Base-by-base conservation (phyloP, 2,329 filamentous ascomycete genomes). In the Xylariaceae sp. region DNA sequence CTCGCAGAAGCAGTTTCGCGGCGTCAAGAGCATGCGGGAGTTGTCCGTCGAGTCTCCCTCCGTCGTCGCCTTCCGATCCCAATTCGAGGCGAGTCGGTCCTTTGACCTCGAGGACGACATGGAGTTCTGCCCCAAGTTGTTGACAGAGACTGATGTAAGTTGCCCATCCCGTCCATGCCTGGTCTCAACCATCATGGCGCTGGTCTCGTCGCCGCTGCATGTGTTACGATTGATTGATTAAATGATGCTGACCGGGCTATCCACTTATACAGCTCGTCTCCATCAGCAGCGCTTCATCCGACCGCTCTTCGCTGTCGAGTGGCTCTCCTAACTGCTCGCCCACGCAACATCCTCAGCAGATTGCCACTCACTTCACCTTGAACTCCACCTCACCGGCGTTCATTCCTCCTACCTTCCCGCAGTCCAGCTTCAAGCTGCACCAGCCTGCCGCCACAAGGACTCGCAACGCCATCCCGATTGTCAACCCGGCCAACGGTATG, bases 61-160 rank as follows among this genome's bases (percentile, higher is more conserved):
- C 54, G 80, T 95, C 61, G 82, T 83, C 62, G 85, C 87, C 64
- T 97, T 96, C 79, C 89, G 93, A 68, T 85, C 85, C 67, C 88
- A 92, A 72, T 96, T 96, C 68, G 92, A 97, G 78, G 89, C 91
- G 65, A 91, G 90, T 61, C 86, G 92, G 61, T 96, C 92, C 8
- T 97, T 97, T 71, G 93, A 97, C 69, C 82, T 97, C 63, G 93
- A 97, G 71, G 93, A 97, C 73, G 93, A 97, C 74, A 83, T 96
- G 77, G 88, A 96, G 75, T 97, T 97, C 76, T 97, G 92, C 77
- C 93, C 93, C 64, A 87, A 88, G 73, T 83, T 97, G 68, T 80
- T 97, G 78, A 96, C 92, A 42, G 92, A 97, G 77, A 92, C 84
- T 76, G 92, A 96, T 85, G 92, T 96, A 86, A 83, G 83, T 84